Conservation (phyloP, 306 rosid genomes). For the Dalbergia cochinchinensis region DNA sequence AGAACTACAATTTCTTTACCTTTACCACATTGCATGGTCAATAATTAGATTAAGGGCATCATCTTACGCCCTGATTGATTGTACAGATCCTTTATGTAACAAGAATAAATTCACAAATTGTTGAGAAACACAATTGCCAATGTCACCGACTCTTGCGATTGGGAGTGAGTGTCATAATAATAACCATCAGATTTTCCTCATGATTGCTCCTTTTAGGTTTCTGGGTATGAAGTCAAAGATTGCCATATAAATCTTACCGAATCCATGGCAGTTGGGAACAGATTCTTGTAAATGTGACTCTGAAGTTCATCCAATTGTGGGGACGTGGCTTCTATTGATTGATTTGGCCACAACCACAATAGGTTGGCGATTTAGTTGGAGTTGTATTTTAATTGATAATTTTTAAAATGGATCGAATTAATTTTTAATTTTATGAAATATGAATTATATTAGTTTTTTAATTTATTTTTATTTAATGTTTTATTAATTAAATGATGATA, state of each 20-base stretch:
- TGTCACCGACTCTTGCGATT: background rate
- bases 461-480: too few species aligned
- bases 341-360: conserved; percentile 41
- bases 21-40: conserved; percentile 22
- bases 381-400: too few species aligned
- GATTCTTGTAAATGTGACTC: conserved; percentile 35
- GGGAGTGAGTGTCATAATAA: conserved; percentile 1
- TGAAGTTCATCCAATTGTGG: conserved; percentile 11
- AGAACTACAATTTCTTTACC: conserved; percentile 23
- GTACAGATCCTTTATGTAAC: background rate
- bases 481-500: too few species aligned
- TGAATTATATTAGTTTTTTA: too few species aligned
- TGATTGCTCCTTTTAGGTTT: conserved; percentile 4
- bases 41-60: conserved; percentile 20
- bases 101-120: background rate
- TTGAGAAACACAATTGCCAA: too few species aligned
- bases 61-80: background rate
- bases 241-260: conserved; percentile 40
- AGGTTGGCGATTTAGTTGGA: background rate
- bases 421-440: too few species aligned
- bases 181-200: background rate
- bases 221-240: conserved; percentile 26
- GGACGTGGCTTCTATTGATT: conserved; percentile 39
- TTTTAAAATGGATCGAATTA: too few species aligned
- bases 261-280: conserved; percentile 42